Evolutionary conservation across 192 early-diverging fungal genomes (phyloP).

Genomic region (Coemansia sp.): DNA sequence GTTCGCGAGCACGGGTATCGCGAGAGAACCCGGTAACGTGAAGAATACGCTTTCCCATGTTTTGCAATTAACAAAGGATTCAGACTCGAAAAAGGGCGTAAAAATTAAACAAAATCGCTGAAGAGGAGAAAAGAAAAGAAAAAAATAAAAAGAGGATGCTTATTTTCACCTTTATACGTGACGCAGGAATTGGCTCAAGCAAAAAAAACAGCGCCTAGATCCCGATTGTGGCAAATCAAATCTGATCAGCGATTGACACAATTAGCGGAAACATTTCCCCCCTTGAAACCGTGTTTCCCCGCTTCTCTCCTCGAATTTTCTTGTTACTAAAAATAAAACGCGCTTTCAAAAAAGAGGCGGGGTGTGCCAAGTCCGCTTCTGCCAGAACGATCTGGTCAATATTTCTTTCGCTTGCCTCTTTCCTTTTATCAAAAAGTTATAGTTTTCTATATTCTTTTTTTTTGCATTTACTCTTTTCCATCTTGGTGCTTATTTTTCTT

Average conservation of each 20-base stretch:
- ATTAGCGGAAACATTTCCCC: too few species aligned
- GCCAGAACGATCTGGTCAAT: neutral
- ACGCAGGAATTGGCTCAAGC: too few species aligned
- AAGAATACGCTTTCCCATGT: slow-evolving; percentile 65
- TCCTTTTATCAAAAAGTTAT: neutral
- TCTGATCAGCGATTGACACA: too few species aligned
- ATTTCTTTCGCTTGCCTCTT: neutral
- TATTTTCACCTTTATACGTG: too few species aligned
- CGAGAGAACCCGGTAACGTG: slow-evolving; percentile 81
- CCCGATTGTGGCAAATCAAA: too few species aligned
- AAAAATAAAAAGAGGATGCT: neutral
- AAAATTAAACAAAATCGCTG: neutral
- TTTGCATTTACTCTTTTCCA: neutral
- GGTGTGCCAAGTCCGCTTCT: neutral
- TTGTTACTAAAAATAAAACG: neutral
- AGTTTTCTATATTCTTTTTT: neutral
- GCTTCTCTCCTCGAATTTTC: neutral
- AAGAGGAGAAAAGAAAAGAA: neutral
- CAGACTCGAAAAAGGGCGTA: neutral
- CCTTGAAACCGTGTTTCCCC: too few species aligned
- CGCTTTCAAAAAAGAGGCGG: neutral
- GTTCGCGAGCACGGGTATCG: slow-evolving; percentile 83
- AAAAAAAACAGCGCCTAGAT: neutral
- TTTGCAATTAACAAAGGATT: neutral
- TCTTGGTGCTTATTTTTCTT: slow-evolving; percentile 2